A percentile compares a stretch with the other conserved stretches of the same genome.
Evolutionary conservation across 306 rosid species (phyloP).

Genomic region (Acacia melanoxylon): DNA sequence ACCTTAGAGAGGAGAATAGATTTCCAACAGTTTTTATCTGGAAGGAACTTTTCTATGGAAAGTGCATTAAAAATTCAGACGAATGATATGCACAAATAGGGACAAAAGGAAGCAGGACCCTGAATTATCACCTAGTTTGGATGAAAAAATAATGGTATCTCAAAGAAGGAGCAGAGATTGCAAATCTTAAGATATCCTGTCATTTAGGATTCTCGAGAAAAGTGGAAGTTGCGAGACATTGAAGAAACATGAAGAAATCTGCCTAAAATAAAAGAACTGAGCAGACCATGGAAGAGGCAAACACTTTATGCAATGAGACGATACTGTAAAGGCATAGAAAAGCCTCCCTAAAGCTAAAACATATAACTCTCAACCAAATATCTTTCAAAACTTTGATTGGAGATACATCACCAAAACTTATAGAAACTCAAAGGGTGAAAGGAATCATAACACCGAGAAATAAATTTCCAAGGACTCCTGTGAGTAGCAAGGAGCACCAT

Average conservation of each 20-base stretch:
- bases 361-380: not conserved
- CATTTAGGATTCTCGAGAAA: constrained; percentile 13
- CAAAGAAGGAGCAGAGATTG: not conserved
- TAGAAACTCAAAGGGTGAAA: not conserved
- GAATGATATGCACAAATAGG: not conserved
- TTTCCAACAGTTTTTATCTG: not conserved
- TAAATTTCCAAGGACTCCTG: not conserved
- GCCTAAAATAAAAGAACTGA: not conserved
- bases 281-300: not conserved
- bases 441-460: not conserved
- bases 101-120: not conserved
- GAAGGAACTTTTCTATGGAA: not conserved
- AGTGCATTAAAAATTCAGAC: not conserved
- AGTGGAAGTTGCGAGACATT: not conserved
- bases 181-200: not conserved
- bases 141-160: not conserved
- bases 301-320: not conserved
- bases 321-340: not conserved
- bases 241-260: not conserved
- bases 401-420: not conserved
- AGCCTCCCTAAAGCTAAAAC: not conserved
- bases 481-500: not conserved
- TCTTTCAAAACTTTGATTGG: not conserved
- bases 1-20: not conserved
- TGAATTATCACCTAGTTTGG: not conserved